These are phyloP conservation scores for Hypocreales sp. DNA, from an alignment of 2,329 filamentous ascomycete species.

Conservation along the genomic window DNA sequence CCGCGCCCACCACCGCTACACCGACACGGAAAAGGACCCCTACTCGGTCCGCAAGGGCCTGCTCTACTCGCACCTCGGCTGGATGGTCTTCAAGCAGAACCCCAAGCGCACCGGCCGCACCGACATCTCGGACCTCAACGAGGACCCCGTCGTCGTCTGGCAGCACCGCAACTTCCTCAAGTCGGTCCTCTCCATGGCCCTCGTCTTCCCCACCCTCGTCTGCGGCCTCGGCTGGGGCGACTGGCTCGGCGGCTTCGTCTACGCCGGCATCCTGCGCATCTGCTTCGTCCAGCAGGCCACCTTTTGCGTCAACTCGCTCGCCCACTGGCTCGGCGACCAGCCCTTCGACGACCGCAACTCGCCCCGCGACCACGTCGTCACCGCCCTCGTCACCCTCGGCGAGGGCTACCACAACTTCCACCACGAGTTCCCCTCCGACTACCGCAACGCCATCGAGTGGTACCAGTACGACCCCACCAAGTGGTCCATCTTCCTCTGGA, in stretches of 20 bases:
- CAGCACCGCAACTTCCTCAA: conserved; percentile 80
- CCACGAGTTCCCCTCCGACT: conserved; percentile 86
- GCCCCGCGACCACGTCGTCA: conserved; percentile 76
- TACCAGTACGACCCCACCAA: conserved; percentile 87
- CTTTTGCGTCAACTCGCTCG: conserved; percentile 84
- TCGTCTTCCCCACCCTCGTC: conserved; percentile 60
- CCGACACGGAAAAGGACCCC: conserved; percentile 82
- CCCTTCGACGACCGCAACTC: conserved; percentile 89
- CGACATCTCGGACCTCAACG: conserved; percentile 78
- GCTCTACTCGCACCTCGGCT: conserved; percentile 63
- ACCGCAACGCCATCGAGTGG: conserved; percentile 85
- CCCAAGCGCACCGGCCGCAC: conserved; percentile 77
- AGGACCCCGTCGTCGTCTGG: conserved; percentile 72
- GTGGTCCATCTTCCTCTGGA: conserved; percentile 76
- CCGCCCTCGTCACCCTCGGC: conserved; percentile 69
- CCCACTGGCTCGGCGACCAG: conserved; percentile 84
- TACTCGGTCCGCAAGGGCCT: conserved; percentile 85
- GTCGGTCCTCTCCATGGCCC: conserved; percentile 60
- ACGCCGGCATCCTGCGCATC: conserved; percentile 71
- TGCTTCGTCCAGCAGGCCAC: conserved; percentile 87
- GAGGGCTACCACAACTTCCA: conserved; percentile 95
- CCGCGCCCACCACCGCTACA: conserved; percentile 80
- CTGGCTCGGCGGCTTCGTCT: conserved; percentile 69
- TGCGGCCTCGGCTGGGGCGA: conserved; percentile 70
- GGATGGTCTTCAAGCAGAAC: conserved; percentile 92